A percentile compares a stretch with the other conserved stretches of the same genome.
phyloP scores from a whole-genome alignment of 179 eudicot species.

The Actinidia chinensis region DNA sequence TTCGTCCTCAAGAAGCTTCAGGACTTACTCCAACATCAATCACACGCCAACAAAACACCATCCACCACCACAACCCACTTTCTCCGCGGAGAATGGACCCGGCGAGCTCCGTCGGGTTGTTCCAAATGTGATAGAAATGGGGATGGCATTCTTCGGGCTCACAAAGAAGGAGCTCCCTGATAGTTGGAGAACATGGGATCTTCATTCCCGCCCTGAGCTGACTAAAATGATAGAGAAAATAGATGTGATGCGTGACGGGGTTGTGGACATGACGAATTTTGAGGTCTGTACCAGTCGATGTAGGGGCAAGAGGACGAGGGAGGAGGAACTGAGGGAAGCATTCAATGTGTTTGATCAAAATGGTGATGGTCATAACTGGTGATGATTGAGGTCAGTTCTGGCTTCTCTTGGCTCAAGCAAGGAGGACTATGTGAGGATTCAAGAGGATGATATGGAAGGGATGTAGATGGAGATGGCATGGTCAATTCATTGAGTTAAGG shows the following conservation, averaged over 20 bases:
- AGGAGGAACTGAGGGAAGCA: constrained; percentile 75
- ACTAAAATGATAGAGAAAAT: constrained; percentile 56
- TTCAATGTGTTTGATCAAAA: constrained; percentile 82
- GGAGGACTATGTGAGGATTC: constrained; percentile 66
- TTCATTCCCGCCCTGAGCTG: constrained; percentile 54
- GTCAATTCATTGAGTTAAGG: constrained; percentile 72
- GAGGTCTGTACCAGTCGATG: constrained; percentile 50
- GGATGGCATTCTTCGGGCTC: constrained; percentile 62
- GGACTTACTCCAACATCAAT: constrained; percentile 16
- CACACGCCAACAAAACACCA: neutral
- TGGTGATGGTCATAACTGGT: constrained; percentile 76
- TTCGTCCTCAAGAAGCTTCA: constrained; percentile 41
- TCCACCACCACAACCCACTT: neutral
- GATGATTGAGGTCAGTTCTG: constrained; percentile 73
- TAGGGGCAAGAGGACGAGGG: constrained; percentile 59
- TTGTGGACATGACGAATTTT: constrained; percentile 74
- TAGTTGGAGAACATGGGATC: constrained; percentile 65
- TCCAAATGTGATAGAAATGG: constrained; percentile 76
- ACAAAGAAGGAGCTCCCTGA: constrained; percentile 55
- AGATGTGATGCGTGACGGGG: constrained; percentile 67
- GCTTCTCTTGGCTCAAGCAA: constrained; percentile 65
- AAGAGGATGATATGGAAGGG: constrained; percentile 71
- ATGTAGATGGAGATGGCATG: constrained; percentile 81
- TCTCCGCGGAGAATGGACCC: constrained; percentile 43
- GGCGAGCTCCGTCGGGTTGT: constrained; percentile 56